These are phyloP conservation scores for Hyaloscypha hepaticicola DNA, from an alignment of 495 filamentous ascomycete genomes.

Conservation along the genomic window DNA sequence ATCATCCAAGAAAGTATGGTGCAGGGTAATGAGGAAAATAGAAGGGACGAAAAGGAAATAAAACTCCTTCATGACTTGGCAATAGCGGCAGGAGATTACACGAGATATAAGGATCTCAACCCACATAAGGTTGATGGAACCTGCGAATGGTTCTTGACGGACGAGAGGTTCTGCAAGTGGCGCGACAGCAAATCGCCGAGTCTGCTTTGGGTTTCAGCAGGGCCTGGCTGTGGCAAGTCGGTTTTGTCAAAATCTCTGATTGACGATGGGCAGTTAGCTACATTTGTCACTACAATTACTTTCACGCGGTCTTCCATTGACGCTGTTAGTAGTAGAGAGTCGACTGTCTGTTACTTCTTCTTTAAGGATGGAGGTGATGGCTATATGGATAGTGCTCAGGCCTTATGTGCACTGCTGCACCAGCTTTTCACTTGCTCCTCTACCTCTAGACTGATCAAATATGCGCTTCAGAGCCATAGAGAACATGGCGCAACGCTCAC, in stretches of 20 bases:
- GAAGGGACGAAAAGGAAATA: slow-evolving; percentile 26
- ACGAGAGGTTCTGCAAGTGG: slow-evolving; percentile 37
- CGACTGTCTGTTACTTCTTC: slow-evolving; percentile 42
- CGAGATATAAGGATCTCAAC: slow-evolving; percentile 35
- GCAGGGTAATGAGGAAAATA: slow-evolving; percentile 15
- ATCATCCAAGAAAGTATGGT: slow-evolving; percentile 21
- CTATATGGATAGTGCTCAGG: slow-evolving; percentile 26
- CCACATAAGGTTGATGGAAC: slow-evolving; percentile 31
- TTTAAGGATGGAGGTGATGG: slow-evolving; percentile 39
- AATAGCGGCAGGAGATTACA: slow-evolving; percentile 29
- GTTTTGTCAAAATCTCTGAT: slow-evolving; percentile 38
- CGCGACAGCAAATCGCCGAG: slow-evolving; percentile 27
- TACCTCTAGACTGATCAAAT: slow-evolving; percentile 24
- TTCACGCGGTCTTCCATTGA: slow-evolving; percentile 19
- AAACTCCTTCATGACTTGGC: slow-evolving; percentile 31
- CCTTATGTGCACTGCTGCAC: slow-evolving; percentile 39
- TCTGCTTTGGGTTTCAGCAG: slow-evolving; percentile 44
- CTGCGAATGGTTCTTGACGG: slow-evolving; percentile 40
- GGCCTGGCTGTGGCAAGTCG: slow-evolving; percentile 45
- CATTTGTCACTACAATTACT: slow-evolving; percentile 5
- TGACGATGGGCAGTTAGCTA: slow-evolving; percentile 18
- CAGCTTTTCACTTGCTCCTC: slow-evolving; percentile 35
- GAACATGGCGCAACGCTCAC: slow-evolving; percentile 30
- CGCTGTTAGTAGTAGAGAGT: slow-evolving; percentile 25
- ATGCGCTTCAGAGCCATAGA: slow-evolving; percentile 29